Evolutionary conservation across 148 eudicot genomes (phyloP).

Genomic region (Diospyros kaki): DNA sequence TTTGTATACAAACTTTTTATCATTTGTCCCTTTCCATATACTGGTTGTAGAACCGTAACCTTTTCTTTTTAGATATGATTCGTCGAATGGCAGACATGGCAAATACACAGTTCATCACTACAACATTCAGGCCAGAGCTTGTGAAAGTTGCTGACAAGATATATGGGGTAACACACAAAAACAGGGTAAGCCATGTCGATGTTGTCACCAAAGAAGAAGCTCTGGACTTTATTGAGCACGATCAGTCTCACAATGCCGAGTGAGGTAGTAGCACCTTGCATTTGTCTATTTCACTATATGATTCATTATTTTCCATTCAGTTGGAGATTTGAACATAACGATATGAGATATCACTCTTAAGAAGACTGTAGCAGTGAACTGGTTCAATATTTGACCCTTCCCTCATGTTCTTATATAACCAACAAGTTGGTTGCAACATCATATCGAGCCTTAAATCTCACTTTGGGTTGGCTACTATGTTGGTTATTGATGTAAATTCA

Average conservation of each 20-base stretch:
- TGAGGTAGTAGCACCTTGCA: constrained; percentile 28
- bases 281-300: too few species aligned
- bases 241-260: constrained; percentile 69
- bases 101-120: constrained; percentile 84
- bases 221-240: constrained; percentile 80
- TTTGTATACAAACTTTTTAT: background rate
- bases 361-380: too few species aligned
- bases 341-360: too few species aligned
- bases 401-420: too few species aligned
- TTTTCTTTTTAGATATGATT: constrained; percentile 65
- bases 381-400: too few species aligned
- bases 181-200: constrained; percentile 79
- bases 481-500: too few species aligned
- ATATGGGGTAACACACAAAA: constrained; percentile 86
- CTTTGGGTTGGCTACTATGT: too few species aligned
- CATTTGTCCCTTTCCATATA: background rate
- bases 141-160: constrained; percentile 97
- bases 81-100: constrained; percentile 86
- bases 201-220: constrained; percentile 77
- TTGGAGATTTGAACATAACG: too few species aligned
- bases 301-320: too few species aligned
- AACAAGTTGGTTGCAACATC: too few species aligned
- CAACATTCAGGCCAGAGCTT: constrained; percentile 87
- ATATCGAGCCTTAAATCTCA: too few species aligned
- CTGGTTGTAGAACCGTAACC: constrained; percentile 27